Evolutionary conservation across 2,329 filamentous ascomycete genomes (phyloP).

Genomic region (Stemphylium beticola): DNA sequence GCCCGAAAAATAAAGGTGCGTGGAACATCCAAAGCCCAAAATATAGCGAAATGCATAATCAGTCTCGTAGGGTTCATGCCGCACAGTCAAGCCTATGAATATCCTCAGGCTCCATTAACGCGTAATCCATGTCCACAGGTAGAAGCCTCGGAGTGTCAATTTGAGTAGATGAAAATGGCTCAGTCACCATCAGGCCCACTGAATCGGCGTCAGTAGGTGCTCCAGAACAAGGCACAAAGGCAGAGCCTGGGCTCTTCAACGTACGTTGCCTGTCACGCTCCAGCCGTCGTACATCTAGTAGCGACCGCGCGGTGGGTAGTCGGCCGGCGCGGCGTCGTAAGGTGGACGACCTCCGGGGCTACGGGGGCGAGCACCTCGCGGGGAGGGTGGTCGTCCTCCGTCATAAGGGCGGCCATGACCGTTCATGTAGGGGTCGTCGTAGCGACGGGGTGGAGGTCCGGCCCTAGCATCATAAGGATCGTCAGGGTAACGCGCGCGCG

Average conservation of each 20-base stretch:
- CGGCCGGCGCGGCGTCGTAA: constrained; percentile 53
- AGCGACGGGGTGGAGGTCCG: constrained; percentile 61
- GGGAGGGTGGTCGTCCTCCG: constrained; percentile 53
- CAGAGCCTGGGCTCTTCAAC: background rate
- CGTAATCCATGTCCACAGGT: constrained; percentile 9
- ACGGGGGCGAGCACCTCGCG: constrained; percentile 45
- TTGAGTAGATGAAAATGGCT: background rate
- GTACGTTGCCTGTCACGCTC: background rate
- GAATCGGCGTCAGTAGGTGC: constrained; percentile 3
- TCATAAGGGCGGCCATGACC: constrained; percentile 64
- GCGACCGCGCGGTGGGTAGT: constrained; percentile 52
- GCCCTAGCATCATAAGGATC: constrained; percentile 71
- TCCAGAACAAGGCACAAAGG: background rate
- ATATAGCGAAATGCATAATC: constrained; percentile 3
- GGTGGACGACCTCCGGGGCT: constrained; percentile 67
- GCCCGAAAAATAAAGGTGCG: constrained; percentile 1
- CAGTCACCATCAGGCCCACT: constrained; percentile 3
- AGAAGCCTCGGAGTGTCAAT: constrained; percentile 1
- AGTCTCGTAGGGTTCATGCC: constrained; percentile 10
- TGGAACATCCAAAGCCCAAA: constrained; percentile 7
- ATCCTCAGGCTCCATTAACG: constrained; percentile 9
- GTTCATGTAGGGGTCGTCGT: constrained; percentile 66
- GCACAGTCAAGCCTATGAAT: constrained; percentile 9
- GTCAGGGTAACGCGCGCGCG: constrained; percentile 69
- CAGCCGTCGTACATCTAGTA: constrained; percentile 37